phyloP scores from a whole-genome alignment of 345 rosid genomes.

The Raphanus raphanistrum region DNA sequence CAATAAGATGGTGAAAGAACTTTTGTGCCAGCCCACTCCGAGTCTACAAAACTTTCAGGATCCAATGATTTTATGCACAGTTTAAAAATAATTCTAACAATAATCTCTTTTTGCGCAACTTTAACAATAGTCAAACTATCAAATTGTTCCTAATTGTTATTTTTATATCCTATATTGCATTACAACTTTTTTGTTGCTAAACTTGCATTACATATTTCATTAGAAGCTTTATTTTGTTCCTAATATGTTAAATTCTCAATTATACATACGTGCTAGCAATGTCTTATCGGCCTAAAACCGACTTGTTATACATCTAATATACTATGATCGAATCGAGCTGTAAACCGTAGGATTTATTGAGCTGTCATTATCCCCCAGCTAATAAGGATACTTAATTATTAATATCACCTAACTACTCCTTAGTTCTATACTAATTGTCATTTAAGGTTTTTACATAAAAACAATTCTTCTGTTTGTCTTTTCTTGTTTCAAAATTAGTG shows the following conservation, averaged over 20 bases:
- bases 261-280: neutral
- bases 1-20: neutral
- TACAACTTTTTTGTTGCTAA: too few relatives aligned
- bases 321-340: neutral
- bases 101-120: too few relatives aligned
- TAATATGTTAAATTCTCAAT: neutral
- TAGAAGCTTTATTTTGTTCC: neutral
- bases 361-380: conserved; percentile 6
- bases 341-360: neutral
- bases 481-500: too few relatives aligned
- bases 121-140: neutral
- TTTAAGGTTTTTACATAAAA: too few relatives aligned
- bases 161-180: neutral
- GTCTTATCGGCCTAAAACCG: neutral
- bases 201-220: neutral
- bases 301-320: neutral
- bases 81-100: neutral
- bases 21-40: neutral
- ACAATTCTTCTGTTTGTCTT: too few relatives aligned
- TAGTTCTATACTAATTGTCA: too few relatives aligned
- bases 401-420: neutral
- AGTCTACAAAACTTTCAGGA: neutral
- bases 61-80: neutral
- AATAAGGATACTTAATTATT: neutral
- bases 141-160: neutral